phyloP scores from a whole-genome alignment of 2,329 filamentous ascomycete species.

The Paecilomyces formosus region DNA sequence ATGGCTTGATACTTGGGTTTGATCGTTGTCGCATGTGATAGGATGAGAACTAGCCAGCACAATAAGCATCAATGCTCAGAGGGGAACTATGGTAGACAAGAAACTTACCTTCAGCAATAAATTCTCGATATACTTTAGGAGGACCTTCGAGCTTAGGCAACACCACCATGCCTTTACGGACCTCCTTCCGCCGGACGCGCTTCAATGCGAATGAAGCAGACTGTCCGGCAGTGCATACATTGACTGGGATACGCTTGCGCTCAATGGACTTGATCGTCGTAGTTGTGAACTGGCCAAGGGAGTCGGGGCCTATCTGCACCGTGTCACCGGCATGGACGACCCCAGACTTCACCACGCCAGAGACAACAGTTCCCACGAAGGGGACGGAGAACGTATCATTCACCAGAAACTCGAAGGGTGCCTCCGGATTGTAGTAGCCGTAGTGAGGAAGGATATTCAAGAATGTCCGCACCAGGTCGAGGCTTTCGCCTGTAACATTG shows the following conservation, averaged over 20 bases:
- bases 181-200: conserved; percentile 79
- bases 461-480: conserved; percentile 86
- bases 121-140: conserved; percentile 67
- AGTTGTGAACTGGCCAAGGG: conserved; percentile 77
- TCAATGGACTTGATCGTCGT: conserved; percentile 91
- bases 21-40: conserved; percentile 94
- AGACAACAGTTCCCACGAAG: conserved; percentile 92
- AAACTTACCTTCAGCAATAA: conserved; percentile 63
- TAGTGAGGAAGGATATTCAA: conserved; percentile 93
- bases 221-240: conserved; percentile 82
- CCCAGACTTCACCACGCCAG: conserved; percentile 81
- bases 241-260: conserved; percentile 82
- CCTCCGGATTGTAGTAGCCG: conserved; percentile 80
- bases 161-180: conserved; percentile 97
- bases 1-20: conserved; percentile 96
- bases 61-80: not conserved
- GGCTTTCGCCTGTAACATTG: conserved; percentile 87
- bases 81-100: not conserved
- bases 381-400: conserved; percentile 98
- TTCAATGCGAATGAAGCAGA: conserved; percentile 88
- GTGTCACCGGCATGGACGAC: conserved; percentile 85
- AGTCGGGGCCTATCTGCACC: conserved; percentile 83
- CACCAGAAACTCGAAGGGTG: conserved; percentile 87
- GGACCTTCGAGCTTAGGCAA: conserved; percentile 72
- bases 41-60: conserved; percentile 64